Percentiles rank a stretch among this genome's conserved stretches.
Conservation (phyloP, 352 stramenopile species). For the Pythium folliculosum region DNA sequence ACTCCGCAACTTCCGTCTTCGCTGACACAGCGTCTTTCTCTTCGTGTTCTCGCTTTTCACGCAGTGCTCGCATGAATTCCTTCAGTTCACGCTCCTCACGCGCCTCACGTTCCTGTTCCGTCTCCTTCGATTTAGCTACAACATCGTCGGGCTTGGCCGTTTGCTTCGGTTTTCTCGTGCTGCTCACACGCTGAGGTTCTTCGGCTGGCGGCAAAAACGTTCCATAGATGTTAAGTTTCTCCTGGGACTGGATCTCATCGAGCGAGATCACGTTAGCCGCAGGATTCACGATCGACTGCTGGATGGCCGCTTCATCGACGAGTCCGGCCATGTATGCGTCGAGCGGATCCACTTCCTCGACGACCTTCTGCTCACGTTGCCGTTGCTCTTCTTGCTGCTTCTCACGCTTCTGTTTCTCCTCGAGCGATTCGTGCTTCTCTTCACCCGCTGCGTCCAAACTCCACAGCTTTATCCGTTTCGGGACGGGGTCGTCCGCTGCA, state of each 20-base stretch:
- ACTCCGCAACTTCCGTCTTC: conserved; percentile 10
- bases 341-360: conserved; percentile 80
- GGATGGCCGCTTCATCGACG: conserved; percentile 73
- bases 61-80: conserved; percentile 86
- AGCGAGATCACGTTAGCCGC: conserved; percentile 84
- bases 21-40: conserved; percentile 23
- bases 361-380: conserved; percentile 67
- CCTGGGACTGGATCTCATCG: conserved; percentile 74
- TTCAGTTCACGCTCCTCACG: conserved; percentile 80
- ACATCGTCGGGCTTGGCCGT: conserved; percentile 8
- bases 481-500: conserved; percentile 68
- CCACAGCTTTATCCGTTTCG: conserved; percentile 63
- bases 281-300: conserved; percentile 68
- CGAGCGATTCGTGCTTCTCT: conserved; percentile 55
- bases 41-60: conserved; percentile 71
- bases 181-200: background rate
- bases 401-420: conserved; percentile 55
- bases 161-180: background rate
- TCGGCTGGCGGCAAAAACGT: conserved; percentile 69
- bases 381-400: conserved; percentile 47
- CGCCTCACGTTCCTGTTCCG: conserved; percentile 61
- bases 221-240: conserved; percentile 86
- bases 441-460: conserved; percentile 59
- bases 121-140: conserved; percentile 36
- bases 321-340: conserved; percentile 88